Conservation (phyloP, 257 asterid species). For the Solanum pimpinellifolium region DNA sequence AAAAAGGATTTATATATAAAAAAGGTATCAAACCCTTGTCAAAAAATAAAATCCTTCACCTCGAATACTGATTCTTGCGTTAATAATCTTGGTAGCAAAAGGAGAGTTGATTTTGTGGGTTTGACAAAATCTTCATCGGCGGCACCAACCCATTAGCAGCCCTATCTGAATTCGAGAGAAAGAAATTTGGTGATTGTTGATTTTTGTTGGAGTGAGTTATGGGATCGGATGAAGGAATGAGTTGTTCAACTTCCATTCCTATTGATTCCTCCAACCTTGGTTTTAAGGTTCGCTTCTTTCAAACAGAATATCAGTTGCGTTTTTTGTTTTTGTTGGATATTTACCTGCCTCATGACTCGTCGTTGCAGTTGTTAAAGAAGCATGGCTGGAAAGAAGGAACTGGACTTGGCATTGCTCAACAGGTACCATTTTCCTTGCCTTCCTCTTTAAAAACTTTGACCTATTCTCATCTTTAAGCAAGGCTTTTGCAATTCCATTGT, state of each 20-base stretch:
- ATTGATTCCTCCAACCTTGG: constrained; percentile 13
- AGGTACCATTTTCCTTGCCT: neutral
- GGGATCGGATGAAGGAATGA: neutral
- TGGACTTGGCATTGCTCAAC: constrained; percentile 4
- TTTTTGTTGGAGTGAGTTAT: neutral
- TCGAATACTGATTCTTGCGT: no score
- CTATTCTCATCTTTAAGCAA: neutral
- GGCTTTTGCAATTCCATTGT: neutral
- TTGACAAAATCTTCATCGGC: neutral
- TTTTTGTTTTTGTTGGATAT: neutral
- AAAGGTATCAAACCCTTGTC: no score
- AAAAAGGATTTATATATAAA: no score
- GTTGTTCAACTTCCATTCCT: neutral
- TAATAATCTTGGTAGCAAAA: no score
- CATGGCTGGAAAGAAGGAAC: constrained; percentile 2
- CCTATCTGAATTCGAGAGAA: neutral
- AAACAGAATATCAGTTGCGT: neutral
- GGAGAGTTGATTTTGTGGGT: no score
- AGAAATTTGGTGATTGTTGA: neutral
- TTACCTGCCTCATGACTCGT: neutral
- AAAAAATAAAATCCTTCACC: no score
- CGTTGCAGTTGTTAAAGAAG: neutral
- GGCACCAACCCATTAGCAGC: neutral
- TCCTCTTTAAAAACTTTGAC: neutral
- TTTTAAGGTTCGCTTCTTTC: constrained; percentile 3